phyloP scores from a whole-genome alignment of 805 yeast species.

The Saturnispora zaruensis region DNA sequence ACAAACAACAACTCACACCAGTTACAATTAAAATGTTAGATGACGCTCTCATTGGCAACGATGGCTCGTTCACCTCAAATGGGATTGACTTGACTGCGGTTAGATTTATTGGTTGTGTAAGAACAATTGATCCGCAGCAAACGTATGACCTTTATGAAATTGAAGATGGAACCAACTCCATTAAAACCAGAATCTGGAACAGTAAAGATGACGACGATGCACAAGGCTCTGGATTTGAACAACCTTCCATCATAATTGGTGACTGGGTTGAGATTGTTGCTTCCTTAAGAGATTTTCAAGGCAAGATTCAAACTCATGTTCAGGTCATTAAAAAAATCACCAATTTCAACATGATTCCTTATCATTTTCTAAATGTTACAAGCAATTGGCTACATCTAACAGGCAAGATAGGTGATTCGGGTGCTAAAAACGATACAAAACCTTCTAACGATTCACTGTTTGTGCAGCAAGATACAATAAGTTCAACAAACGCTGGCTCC shows the following conservation, averaged over 20 bases:
- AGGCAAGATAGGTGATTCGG: constrained; percentile 19
- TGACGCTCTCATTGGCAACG: constrained; percentile 54
- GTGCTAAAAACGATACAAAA: constrained; percentile 11
- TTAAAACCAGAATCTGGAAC: constrained; percentile 60
- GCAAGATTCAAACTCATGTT: constrained; percentile 55
- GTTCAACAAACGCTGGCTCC: constrained; percentile 17
- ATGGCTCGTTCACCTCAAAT: constrained; percentile 54
- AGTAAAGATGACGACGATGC: constrained; percentile 47
- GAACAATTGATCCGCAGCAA: constrained; percentile 50
- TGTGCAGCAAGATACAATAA: constrained; percentile 29
- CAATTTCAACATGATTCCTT: constrained; percentile 59
- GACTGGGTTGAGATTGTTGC: constrained; percentile 56
- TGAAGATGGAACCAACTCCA: constrained; percentile 74
- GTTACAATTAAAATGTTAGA: constrained; percentile 65
- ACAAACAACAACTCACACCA: constrained; percentile 40
- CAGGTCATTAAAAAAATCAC: constrained; percentile 48
- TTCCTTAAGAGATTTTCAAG: constrained; percentile 49
- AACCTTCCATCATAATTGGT: constrained; percentile 34
- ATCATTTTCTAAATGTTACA: constrained; percentile 60
- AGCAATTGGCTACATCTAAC: constrained; percentile 49
- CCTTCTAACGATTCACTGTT: constrained; percentile 30
- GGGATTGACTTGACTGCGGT: constrained; percentile 57
- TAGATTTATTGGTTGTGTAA: constrained; percentile 60
- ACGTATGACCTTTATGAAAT: constrained; percentile 47
- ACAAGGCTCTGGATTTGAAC: constrained; percentile 28